These are phyloP conservation scores for Botrytis cinerea DNA, from an alignment of 2,329 filamentous ascomycete genomes.

Conservation along the genomic window DNA sequence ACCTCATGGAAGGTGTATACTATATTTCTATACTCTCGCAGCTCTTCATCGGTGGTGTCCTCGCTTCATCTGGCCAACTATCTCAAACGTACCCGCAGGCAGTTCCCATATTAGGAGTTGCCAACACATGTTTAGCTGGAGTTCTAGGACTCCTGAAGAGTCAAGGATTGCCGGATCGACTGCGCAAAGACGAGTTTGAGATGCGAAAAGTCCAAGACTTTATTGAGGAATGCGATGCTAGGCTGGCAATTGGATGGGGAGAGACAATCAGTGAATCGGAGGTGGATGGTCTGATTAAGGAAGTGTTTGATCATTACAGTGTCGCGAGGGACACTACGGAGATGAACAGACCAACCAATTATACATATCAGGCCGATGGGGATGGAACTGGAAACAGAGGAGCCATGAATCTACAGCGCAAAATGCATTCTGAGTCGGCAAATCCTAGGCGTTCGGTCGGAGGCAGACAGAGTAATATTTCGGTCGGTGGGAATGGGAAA, in stretches of 20 bases:
- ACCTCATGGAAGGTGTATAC: constrained; percentile 43
- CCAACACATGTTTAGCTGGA: constrained; percentile 65
- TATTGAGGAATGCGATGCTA: constrained; percentile 56
- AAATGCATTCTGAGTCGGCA: neutral
- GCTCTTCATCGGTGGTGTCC: constrained; percentile 50
- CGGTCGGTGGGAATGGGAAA: constrained; percentile 19
- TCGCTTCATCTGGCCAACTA: constrained; percentile 50
- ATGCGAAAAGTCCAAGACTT: constrained; percentile 53
- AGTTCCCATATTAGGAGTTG: constrained; percentile 59
- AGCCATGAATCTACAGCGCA: neutral
- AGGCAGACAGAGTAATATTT: constrained; percentile 19
- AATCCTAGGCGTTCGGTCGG: constrained; percentile 4
- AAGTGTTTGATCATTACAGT: constrained; percentile 37
- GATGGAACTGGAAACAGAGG: neutral
- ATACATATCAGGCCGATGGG: constrained; percentile 49
- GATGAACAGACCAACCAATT: constrained; percentile 36
- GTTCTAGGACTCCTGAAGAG: constrained; percentile 58
- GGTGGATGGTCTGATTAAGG: constrained; percentile 32
- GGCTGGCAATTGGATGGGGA: constrained; percentile 41
- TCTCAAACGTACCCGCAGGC: constrained; percentile 53
- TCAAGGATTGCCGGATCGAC: constrained; percentile 51
- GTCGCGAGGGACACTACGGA: constrained; percentile 36
- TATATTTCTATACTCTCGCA: constrained; percentile 50
- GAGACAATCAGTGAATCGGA: constrained; percentile 30
- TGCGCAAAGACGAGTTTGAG: constrained; percentile 50